A percentile compares a stretch with the other conserved stretches of the same genome.
Evolutionary conservation across 257 asterid genomes (phyloP).

Genomic region (Scutellaria baicalensis): DNA sequence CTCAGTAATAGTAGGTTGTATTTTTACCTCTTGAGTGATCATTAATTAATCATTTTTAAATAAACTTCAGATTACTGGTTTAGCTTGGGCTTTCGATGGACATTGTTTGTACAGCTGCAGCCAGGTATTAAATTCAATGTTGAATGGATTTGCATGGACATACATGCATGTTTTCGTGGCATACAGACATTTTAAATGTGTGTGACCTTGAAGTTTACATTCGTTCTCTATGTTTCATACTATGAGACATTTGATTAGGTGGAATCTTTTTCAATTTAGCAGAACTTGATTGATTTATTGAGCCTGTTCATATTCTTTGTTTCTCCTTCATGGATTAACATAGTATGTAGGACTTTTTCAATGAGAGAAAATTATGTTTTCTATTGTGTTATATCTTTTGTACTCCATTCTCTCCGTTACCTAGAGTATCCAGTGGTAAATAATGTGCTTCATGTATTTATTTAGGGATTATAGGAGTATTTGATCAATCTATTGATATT

Average conservation of each 20-base stretch:
- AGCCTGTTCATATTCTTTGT: background rate
- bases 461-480: background rate
- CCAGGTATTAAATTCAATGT: constrained; percentile 49
- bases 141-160: constrained; percentile 8
- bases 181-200: background rate
- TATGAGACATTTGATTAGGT: constrained; percentile 1
- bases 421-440: background rate
- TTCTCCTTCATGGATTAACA: constrained; percentile 2
- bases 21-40: constrained; percentile 4
- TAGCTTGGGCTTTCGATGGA: constrained; percentile 89
- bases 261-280: background rate
- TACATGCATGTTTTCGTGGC: background rate
- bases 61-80: constrained; percentile 66
- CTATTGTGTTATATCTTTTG: background rate
- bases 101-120: constrained; percentile 89
- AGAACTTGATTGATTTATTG: background rate
- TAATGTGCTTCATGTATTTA: background rate
- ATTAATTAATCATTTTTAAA: constrained; percentile 13
- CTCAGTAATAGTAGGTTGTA: constrained; percentile 6
- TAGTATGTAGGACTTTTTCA: background rate
- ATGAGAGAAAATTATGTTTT: background rate
- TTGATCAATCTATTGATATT: background rate
- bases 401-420: background rate
- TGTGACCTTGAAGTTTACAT: background rate
- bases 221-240: background rate